These are phyloP conservation scores for Auriculariales sp. DNA, from an alignment of 768 basidiomycete species.

Conservation along the genomic window DNA sequence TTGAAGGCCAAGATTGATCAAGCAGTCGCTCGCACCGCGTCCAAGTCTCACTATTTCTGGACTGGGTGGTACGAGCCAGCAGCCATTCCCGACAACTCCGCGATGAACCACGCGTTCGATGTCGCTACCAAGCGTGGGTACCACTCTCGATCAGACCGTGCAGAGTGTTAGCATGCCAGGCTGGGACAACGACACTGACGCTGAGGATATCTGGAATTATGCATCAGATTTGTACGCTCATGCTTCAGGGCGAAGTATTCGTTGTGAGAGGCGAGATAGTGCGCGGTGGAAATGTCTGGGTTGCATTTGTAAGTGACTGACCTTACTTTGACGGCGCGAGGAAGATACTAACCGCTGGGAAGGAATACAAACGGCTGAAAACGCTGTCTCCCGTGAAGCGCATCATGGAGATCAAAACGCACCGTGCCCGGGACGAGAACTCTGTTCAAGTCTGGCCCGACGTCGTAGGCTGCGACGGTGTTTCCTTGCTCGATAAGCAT, in stretches of 20 bases:
- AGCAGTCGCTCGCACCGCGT: not conserved
- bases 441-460: not conserved
- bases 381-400: not conserved
- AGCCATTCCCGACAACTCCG: not conserved
- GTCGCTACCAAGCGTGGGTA: not conserved
- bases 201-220: not conserved
- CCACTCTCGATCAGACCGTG: not conserved
- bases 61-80: not conserved
- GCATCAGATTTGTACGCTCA: not conserved
- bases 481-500: not conserved
- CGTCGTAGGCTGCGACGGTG: not conserved
- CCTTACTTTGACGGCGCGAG: too few species aligned
- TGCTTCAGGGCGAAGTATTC: not conserved
- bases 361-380: not conserved
- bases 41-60: not conserved
- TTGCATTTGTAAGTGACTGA: not conserved
- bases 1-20: not conserved
- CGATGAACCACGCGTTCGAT: not conserved
- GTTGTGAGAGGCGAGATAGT: not conserved
- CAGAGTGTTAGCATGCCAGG: not conserved
- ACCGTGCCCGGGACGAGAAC: not conserved
- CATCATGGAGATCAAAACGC: not conserved
- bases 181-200: not conserved
- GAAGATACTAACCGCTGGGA: too few species aligned
- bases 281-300: not conserved